Conservation (phyloP, 2,329 filamentous ascomycete species). For the Escovopsis weberi region DNA sequence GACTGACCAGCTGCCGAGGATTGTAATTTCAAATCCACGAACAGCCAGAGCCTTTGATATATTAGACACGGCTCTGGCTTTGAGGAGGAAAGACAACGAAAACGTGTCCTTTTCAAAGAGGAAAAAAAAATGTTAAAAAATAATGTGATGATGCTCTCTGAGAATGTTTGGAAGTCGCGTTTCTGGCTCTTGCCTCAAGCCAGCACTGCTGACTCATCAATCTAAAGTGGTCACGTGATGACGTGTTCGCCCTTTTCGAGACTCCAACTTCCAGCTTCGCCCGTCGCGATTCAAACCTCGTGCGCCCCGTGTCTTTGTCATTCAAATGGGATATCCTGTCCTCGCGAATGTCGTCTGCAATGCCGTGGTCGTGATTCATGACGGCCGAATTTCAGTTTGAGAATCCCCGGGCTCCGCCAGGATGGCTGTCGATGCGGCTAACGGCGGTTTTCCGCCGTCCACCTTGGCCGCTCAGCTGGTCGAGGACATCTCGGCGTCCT, state of each 20-base stretch:
- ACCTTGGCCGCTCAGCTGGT: constrained; percentile 81
- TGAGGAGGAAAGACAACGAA: not conserved
- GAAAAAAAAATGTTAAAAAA: not conserved
- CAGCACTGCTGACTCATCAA: not conserved
- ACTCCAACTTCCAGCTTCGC: constrained; percentile 5
- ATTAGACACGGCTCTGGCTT: not conserved
- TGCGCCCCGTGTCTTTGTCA: not conserved
- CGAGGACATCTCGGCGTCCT: constrained; percentile 57
- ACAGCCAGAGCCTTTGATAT: too few species aligned
- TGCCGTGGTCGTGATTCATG: constrained; percentile 17
- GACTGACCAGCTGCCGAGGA: not conserved
- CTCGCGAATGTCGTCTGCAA: constrained; percentile 6
- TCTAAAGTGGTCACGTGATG: constrained; percentile 8
- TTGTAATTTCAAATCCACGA: not conserved
- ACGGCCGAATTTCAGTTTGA: constrained; percentile 10
- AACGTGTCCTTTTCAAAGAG: not conserved
- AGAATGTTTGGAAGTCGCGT: not conserved
- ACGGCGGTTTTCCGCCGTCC: constrained; percentile 45
- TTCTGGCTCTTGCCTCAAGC: not conserved
- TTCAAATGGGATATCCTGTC: not conserved
- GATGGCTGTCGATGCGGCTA: constrained; percentile 8
- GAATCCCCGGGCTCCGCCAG: constrained; percentile 7
- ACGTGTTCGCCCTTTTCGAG: constrained; percentile 8
- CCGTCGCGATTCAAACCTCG: not conserved
- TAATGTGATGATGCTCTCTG: not conserved